Conservation (phyloP, 73 alveolate genomes). For the Urostyla sp. region DNA sequence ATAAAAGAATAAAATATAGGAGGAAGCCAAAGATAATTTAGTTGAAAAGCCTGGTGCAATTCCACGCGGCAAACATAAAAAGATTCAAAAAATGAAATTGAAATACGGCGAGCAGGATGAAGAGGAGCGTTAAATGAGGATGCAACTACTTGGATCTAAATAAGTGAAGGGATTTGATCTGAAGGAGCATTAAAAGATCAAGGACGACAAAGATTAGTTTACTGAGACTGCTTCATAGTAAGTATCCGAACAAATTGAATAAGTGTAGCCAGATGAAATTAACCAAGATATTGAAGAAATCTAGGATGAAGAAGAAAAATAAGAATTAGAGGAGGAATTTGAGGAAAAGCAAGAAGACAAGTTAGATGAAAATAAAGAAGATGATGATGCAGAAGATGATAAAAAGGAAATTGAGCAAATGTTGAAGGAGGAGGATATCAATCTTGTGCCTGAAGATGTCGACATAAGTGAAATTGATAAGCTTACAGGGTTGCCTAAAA, state of each 20-base stretch:
- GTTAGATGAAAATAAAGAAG: constrained; percentile 32
- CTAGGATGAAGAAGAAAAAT: constrained; percentile 8
- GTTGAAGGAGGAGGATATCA: constrained; percentile 73
- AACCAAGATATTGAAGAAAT: constrained; percentile 12
- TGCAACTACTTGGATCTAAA: constrained; percentile 85
- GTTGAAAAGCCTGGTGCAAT: constrained; percentile 41
- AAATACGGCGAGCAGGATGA: constrained; percentile 92
- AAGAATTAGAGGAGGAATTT: neutral
- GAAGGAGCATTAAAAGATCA: too few species aligned
- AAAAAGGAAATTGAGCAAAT: constrained; percentile 62
- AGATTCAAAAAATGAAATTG: constrained; percentile 81
- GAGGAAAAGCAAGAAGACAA: neutral
- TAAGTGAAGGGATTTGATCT: constrained; percentile 52
- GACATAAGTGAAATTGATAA: constrained; percentile 74
- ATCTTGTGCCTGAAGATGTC: constrained; percentile 47
- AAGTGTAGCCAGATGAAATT: neutral
- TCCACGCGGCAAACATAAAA: constrained; percentile 76
- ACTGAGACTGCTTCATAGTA: too few species aligned
- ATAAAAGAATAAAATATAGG: constrained; percentile 43
- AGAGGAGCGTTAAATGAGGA: constrained; percentile 84
- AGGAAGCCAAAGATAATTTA: constrained; percentile 50
- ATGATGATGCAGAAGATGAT: constrained; percentile 74
- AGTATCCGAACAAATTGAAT: too few species aligned
- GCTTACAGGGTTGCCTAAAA: constrained; percentile 74
- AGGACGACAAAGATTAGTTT: too few species aligned